Conservation (phyloP, 192 early-diverging fungal species). For the Cetraspora pellucida region DNA sequence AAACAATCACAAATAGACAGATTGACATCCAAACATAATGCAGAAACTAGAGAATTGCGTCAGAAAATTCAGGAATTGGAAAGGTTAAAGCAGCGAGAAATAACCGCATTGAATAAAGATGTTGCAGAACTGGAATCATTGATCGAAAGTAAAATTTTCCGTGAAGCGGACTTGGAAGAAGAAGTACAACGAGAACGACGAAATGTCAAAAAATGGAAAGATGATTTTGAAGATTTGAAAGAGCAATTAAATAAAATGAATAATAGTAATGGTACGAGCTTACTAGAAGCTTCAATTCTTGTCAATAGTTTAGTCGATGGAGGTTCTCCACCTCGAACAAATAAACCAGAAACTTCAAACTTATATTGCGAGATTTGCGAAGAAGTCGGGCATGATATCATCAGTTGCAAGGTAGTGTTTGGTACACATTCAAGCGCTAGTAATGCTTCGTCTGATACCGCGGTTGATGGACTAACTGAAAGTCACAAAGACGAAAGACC, state of each 20-base stretch:
- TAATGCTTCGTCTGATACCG: background rate
- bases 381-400: conserved; percentile 60
- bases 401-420: conserved; percentile 60
- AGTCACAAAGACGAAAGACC: conserved; percentile 43
- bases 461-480: background rate
- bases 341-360: background rate
- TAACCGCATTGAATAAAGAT: conserved; percentile 63
- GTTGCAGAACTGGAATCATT: conserved; percentile 66
- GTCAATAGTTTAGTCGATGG: background rate
- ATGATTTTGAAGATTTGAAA: conserved; percentile 57
- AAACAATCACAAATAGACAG: conserved; percentile 53
- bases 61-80: conserved; percentile 57
- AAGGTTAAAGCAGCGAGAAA: conserved; percentile 62
- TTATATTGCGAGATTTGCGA: conserved; percentile 75
- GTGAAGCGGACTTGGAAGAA: conserved; percentile 70
- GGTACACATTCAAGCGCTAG: conserved; percentile 23
- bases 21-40: conserved; percentile 47
- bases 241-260: conserved; percentile 50
- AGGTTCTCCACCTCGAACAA: background rate
- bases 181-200: conserved; percentile 52
- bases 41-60: conserved; percentile 56
- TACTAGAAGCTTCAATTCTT: conserved; percentile 5
- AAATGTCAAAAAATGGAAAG: conserved; percentile 43
- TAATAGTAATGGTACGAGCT: background rate
- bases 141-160: conserved; percentile 76